Base-by-base conservation (phyloP, 306 rosid species). In the Casuarina cunninghamiana region DNA sequence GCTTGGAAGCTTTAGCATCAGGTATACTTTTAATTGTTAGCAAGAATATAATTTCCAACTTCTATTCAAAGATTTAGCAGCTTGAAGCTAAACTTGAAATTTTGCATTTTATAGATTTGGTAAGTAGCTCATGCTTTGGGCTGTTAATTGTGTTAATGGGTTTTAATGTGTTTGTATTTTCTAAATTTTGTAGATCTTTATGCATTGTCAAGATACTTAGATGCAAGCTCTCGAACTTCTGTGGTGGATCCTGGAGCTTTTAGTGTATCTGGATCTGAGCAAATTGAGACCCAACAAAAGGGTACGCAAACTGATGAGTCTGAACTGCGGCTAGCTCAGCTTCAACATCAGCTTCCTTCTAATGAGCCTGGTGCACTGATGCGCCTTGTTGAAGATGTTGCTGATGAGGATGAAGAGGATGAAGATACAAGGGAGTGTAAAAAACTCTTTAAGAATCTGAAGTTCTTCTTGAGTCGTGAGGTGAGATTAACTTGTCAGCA, bases 391-490 rank as follows among this genome's bases (percentile, higher is more conserved):
- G 90, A 86, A 77, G 90, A 88, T 86, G 86, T 73, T 54, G 68
- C 84, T 53, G 87, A 77, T 60, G 89, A 88, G 78, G 91, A 81
- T 41, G 96, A 89, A n/a, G 97, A 88, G 70, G 96, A 93, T 81
- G 85, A 83, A 48, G 97, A 92, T 79, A 93, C 97, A 71, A 79
- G 50, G 74, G 84, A 86, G 81, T 95, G 97, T 69, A 92, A 87
- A 84, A 84, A 77, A 26, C 97, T 95, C 83, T 92, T 95, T 66
- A 86, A 73, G 88, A 74, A 88, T 83, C 80, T 88, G 93, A 92
- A 91, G 69, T 88, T 93, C 87, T 95, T 91, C 88, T 76, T 93
- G 85, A 91, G 94, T 87, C 91, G 97, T 45, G 99, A 95, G 97
- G 97, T 93, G 78, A 74, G 91, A 69, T 45, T 15, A 43, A 35